These are phyloP conservation scores for Hyaloscypha finlandica DNA, from an alignment of 495 filamentous ascomycete species.

Conservation along the genomic window DNA sequence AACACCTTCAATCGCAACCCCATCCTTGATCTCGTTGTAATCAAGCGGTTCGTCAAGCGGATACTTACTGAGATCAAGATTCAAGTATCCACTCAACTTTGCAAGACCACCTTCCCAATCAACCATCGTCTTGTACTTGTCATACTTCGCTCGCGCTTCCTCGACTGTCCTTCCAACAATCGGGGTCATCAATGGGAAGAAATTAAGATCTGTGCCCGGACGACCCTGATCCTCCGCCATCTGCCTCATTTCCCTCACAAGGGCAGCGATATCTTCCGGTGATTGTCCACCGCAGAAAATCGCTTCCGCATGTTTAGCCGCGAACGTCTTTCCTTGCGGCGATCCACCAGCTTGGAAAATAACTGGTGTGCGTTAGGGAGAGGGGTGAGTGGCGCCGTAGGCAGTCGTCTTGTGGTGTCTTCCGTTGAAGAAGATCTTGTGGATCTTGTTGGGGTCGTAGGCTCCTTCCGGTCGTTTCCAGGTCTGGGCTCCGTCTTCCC, in stretches of 20 bases:
- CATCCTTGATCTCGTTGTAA: background rate
- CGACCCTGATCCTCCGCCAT: slow-evolving; percentile 52
- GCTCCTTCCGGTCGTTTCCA: slow-evolving; percentile 50
- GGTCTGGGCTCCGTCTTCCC: slow-evolving; percentile 54
- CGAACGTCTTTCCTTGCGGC: slow-evolving; percentile 57
- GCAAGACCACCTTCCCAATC: slow-evolving; percentile 58
- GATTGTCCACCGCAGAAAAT: slow-evolving; percentile 63
- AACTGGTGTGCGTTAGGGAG: slow-evolving; percentile 63
- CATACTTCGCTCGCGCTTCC: slow-evolving; percentile 55
- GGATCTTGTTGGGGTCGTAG: slow-evolving; percentile 58
- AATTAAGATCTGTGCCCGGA: slow-evolving; percentile 58
- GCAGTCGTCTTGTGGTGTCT: slow-evolving; percentile 57
- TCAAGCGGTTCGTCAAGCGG: slow-evolving; percentile 49
- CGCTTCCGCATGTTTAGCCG: slow-evolving; percentile 61
- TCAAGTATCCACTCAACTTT: slow-evolving; percentile 62
- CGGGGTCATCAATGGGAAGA: slow-evolving; percentile 60
- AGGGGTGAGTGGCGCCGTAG: slow-evolving; percentile 59
- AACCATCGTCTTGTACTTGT: slow-evolving; percentile 52
- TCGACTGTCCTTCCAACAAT: slow-evolving; percentile 59
- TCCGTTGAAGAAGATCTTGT: slow-evolving; percentile 59
- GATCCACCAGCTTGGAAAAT: slow-evolving; percentile 68
- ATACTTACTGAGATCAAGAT: slow-evolving; percentile 60
- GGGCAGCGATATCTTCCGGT: slow-evolving; percentile 49
- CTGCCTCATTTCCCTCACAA: slow-evolving; percentile 56
- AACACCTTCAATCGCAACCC: slow-evolving; percentile 11